Conservation (phyloP, 176 grass and related monocot genomes). For the Cenchrus purpureus region DNA sequence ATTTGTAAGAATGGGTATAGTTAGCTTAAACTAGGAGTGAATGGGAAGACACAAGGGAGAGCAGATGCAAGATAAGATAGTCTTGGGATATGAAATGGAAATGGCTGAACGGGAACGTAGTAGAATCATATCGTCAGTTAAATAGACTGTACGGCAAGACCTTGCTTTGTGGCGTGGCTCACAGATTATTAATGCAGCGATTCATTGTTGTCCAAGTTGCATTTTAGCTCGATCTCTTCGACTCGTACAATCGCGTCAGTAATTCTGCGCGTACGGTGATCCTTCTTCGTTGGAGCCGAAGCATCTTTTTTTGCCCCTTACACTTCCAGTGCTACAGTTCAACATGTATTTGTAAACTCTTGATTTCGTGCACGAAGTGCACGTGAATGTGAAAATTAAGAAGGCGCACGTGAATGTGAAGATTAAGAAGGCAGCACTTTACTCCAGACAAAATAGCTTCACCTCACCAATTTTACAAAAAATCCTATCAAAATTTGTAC, state of each 20-base stretch:
- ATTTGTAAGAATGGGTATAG: neutral
- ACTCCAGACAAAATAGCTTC: no score
- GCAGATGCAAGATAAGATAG: neutral
- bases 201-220: neutral
- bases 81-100: neutral
- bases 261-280: no score
- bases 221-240: neutral
- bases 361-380: no score
- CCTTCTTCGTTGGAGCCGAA: no score
- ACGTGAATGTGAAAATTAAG: no score
- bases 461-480: no score
- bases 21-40: constrained; percentile 11
- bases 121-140: neutral
- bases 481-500: no score
- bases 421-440: no score
- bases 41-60: neutral
- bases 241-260: neutral
- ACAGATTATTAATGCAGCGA: neutral
- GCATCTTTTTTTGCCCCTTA: no score
- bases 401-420: no score
- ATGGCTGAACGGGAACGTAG: neutral
- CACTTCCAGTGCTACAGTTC: no score
- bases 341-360: no score
- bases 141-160: neutral
- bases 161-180: neutral